Percentiles rank a stretch among this genome's conserved stretches.
Conservation (phyloP, 192 early-diverging fungal genomes). For the Linnemannia exigua region DNA sequence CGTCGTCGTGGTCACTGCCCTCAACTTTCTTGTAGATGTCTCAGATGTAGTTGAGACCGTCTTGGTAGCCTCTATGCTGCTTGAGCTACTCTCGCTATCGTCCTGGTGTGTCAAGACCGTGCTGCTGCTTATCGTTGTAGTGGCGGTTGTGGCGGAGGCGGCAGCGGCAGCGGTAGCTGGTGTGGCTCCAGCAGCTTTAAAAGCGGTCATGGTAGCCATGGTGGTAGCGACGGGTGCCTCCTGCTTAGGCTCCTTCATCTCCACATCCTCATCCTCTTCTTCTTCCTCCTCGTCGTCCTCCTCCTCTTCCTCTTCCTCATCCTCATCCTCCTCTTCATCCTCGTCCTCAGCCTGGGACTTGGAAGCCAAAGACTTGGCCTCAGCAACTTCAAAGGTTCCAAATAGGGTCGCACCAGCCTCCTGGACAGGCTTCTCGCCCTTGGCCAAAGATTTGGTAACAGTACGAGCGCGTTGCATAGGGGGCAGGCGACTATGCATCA, state of each 20-base stretch:
- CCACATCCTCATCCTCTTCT: conserved; percentile 13
- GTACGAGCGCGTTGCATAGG: conserved; percentile 59
- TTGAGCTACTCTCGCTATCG: not conserved
- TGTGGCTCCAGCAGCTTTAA: conserved; percentile 38
- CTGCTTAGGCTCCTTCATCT: conserved; percentile 16
- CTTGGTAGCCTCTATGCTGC: not conserved
- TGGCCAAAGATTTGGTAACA: conserved; percentile 11
- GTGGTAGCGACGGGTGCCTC: not conserved
- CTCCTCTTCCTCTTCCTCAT: conserved; percentile 20
- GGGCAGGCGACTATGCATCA: conserved; percentile 67
- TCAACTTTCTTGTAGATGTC: conserved; percentile 1
- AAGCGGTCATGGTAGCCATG: conserved; percentile 31
- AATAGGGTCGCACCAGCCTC: conserved; percentile 34
- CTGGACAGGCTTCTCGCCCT: conserved; percentile 42
- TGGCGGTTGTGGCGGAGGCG: not conserved
- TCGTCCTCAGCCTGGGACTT: not conserved
- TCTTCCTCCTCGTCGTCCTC: conserved; percentile 25
- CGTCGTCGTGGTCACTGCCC: not conserved
- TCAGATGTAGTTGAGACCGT: not conserved
- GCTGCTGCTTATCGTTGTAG: not conserved
- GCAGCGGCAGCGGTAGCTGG: not conserved
- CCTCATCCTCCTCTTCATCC: conserved; percentile 7
- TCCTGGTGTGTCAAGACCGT: not conserved
- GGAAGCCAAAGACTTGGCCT: not conserved
- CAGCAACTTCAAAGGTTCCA: conserved; percentile 30